Conservation (phyloP, 108 stramenopile species). For the Cylindrotheca closterium region DNA sequence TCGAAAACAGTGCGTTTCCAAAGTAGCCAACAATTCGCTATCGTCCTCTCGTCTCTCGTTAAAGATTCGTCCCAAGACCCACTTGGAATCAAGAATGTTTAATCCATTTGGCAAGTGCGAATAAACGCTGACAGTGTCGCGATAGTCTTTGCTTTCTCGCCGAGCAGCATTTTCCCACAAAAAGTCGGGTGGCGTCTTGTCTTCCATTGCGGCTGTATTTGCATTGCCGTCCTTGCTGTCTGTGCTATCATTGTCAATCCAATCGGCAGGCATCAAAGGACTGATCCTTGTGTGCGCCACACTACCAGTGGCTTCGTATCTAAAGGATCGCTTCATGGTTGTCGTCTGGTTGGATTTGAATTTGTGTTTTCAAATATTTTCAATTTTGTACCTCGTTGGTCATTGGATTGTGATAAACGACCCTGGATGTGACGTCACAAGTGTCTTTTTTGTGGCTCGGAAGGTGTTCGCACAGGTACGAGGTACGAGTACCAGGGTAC, state of each 20-base stretch:
- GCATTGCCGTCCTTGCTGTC: background rate
- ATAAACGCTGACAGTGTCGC: conserved; percentile 54
- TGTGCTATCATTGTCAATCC: conserved; percentile 32
- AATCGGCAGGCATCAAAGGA: conserved; percentile 45
- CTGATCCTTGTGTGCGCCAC: conserved; percentile 46
- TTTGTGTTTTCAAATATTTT: no score
- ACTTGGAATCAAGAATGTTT: conserved; percentile 70
- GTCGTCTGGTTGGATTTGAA: background rate
- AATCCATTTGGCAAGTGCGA: conserved; percentile 83
- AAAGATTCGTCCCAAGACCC: conserved; percentile 72
- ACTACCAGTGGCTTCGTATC: conserved; percentile 41
- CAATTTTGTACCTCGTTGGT: no score
- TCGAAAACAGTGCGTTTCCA: conserved; percentile 71
- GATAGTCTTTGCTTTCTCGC: conserved; percentile 47
- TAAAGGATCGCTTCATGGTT: conserved; percentile 1
- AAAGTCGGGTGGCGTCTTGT: no score
- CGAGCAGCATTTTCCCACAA: conserved; percentile 88
- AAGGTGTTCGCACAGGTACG: no score
- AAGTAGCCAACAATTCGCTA: conserved; percentile 29
- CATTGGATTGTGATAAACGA: no score
- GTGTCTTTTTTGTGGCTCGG: no score
- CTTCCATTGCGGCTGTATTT: background rate
- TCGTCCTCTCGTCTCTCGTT: conserved; percentile 17
- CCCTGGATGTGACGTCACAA: no score
- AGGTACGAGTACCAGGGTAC: no score